phyloP scores from a whole-genome alignment of 352 stramenopile species.

The Halophytophthora polymorphica region DNA sequence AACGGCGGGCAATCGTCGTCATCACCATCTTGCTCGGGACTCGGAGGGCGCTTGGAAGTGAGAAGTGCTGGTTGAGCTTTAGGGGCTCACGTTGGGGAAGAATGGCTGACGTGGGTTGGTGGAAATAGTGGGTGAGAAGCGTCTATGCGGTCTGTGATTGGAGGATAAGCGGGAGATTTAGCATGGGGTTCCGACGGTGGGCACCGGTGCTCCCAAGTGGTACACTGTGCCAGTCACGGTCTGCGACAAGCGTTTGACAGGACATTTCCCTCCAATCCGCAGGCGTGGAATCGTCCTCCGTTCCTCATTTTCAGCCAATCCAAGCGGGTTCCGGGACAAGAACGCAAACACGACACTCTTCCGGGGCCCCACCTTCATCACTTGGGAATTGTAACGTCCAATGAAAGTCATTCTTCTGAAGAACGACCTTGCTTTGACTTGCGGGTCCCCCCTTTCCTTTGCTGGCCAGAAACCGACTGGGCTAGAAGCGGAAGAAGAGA shows the following conservation, averaged over 20 bases:
- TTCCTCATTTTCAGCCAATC: no score
- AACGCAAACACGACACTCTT: no score
- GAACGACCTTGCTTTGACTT: no score
- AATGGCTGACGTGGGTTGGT: background rate
- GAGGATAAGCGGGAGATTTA: background rate
- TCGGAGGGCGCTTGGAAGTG: conserved; percentile 10
- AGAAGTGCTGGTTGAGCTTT: background rate
- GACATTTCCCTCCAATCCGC: no score
- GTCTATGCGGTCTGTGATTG: conserved; percentile 5
- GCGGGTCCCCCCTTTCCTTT: no score
- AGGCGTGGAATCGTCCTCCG: no score
- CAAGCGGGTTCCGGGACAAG: no score
- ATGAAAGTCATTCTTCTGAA: no score
- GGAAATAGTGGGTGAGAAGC: conserved; percentile 1
- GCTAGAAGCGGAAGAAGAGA: background rate
- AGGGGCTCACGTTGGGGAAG: background rate
- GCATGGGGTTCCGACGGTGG: conserved; percentile 2
- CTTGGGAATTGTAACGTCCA: background rate
- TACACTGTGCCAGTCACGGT: background rate
- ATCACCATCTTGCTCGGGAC: conserved; percentile 21
- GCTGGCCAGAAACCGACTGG: no score
- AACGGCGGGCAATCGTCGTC: conserved; percentile 32
- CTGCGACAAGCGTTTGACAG: no score
- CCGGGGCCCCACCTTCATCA: background rate
- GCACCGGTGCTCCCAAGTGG: background rate